These are phyloP conservation scores for Orbilia ellipsospora DNA, from an alignment of 2,329 filamentous ascomycete genomes.

Conservation along the genomic window DNA sequence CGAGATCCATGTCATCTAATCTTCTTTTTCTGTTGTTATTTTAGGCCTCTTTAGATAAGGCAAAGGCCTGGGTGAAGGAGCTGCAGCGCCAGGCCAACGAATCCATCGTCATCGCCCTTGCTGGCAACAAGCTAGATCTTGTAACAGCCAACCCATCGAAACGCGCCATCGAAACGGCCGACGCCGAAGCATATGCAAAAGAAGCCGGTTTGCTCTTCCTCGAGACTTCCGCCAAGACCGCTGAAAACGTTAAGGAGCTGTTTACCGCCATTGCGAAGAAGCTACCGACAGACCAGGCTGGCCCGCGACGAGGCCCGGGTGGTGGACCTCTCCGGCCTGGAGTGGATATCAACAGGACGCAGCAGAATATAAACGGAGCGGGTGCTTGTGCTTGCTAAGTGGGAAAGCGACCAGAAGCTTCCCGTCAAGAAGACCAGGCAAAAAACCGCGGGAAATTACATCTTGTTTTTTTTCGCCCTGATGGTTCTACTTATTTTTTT, in stretches of 20 bases:
- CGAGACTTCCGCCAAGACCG: conserved; percentile 97
- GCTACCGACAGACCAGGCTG: conserved; percentile 92
- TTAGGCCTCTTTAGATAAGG: conserved; percentile 96
- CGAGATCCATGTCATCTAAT: not conserved
- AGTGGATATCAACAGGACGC: conserved; percentile 70
- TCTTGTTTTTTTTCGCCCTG: conserved; percentile 29
- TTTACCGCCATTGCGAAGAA: conserved; percentile 99
- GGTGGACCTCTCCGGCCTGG: conserved; percentile 66
- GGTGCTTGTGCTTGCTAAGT: conserved; percentile 45
- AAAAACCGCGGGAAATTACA: conserved; percentile 22
- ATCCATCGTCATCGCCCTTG: conserved; percentile 98
- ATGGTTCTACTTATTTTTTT: conserved; percentile 42
- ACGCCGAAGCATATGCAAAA: conserved; percentile 93
- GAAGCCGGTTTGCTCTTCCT: conserved; percentile 97
- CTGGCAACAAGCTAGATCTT: conserved; percentile 96
- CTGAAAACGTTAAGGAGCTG: conserved; percentile 92
- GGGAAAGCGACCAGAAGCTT: conserved; percentile 19
- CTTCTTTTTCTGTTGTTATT: conserved; percentile 53
- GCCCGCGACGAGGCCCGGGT: conserved; percentile 70
- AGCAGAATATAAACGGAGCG: conserved; percentile 31
- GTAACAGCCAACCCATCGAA: conserved; percentile 95
- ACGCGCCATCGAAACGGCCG: conserved; percentile 86
- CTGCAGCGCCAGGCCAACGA: conserved; percentile 98
- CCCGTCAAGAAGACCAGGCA: not conserved
- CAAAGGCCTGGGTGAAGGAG: conserved; percentile 99